phyloP scores from a whole-genome alignment of 2,329 filamentous ascomycete genomes.

The Apiospora aurea region DNA sequence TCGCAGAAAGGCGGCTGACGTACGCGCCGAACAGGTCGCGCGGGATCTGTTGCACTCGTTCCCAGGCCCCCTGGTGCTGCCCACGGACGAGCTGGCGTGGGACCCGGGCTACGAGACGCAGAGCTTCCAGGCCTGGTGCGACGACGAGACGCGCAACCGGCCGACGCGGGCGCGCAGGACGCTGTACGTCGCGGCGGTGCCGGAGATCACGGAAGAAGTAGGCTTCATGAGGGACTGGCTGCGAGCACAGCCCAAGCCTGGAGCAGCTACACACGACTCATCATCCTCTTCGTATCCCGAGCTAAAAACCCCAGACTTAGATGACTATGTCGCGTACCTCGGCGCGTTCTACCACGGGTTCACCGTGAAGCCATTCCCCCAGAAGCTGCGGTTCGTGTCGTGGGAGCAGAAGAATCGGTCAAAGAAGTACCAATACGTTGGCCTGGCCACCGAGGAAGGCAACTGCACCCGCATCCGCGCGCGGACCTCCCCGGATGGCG shows the following conservation, averaged over 20 bases:
- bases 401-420: conserved; percentile 49
- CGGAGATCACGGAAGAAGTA: conserved; percentile 47
- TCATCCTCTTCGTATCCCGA: conserved; percentile 13
- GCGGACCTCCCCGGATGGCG: conserved; percentile 54
- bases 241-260: conserved; percentile 31
- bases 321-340: conserved; percentile 48
- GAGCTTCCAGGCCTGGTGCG: conserved; percentile 58
- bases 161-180: conserved; percentile 53
- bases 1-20: conserved; percentile 27
- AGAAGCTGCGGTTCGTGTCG: conserved; percentile 51
- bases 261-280: neutral
- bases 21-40: conserved; percentile 31
- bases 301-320: conserved; percentile 32
- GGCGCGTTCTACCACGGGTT: conserved; percentile 61
- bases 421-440: conserved; percentile 47
- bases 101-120: conserved; percentile 61
- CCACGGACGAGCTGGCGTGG: conserved; percentile 63
- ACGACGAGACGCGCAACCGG: conserved; percentile 54
- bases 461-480: conserved; percentile 55
- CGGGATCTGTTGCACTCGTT: conserved; percentile 48
- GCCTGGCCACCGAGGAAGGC: conserved; percentile 45
- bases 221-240: conserved; percentile 53
- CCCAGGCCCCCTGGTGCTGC: conserved; percentile 65
- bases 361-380: conserved; percentile 51
- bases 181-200: conserved; percentile 61